Base-by-base conservation (phyloP, 768 basidiomycete genomes). In the Kwoniella sp. region DNA sequence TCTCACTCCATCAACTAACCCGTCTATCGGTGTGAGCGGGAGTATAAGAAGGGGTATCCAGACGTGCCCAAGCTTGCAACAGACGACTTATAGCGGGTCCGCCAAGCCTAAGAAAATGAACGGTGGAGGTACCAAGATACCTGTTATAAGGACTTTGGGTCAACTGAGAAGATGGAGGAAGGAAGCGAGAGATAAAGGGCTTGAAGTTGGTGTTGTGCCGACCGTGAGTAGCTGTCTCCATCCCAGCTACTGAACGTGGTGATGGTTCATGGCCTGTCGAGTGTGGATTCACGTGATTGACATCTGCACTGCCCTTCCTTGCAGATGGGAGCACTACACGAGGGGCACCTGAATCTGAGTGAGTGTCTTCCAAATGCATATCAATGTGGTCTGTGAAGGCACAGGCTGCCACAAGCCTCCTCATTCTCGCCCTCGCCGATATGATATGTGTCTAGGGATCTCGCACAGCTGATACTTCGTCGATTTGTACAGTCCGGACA, bases 291-390 rank as follows among this genome's bases (percentile, higher is more conserved):
- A n/a, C n/a, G n/a, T n/a, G n/a, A n/a, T n/a, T n/a, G n/a, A n/a
- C n/a, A n/a, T n/a, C n/a, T n/a, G n/a, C n/a, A n/a, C n/a, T n/a
- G n/a, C n/a, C n/a, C n/a, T 58, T 41, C 51, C 29, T 12, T 0
- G 17, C 47, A 77, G 12, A 97, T 97, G 95, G 95, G 95, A 23
- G 95, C 95, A 1, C 82, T 99, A 48, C 96, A 99, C 78, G 87
- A 90, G 9, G 96, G 96, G 1, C 96, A 97, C 79, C 83, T 97
- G 48, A 87, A 90, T 58, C 87, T 99, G 37, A 91, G 95, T 96
- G 71, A 68, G 87, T 67, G 7, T 15, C n/a, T n/a, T n/a, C n/a
- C n/a, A n/a, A n/a, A n/a, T n/a, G n/a, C n/a, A n/a, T n/a, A n/a
- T n/a, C n/a, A n/a, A n/a, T n/a, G n/a, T n/a, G n/a, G n/a, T n/a